These are phyloP conservation scores for Hypoxylon rickii DNA, from an alignment of 495 filamentous ascomycete genomes.

Conservation along the genomic window DNA sequence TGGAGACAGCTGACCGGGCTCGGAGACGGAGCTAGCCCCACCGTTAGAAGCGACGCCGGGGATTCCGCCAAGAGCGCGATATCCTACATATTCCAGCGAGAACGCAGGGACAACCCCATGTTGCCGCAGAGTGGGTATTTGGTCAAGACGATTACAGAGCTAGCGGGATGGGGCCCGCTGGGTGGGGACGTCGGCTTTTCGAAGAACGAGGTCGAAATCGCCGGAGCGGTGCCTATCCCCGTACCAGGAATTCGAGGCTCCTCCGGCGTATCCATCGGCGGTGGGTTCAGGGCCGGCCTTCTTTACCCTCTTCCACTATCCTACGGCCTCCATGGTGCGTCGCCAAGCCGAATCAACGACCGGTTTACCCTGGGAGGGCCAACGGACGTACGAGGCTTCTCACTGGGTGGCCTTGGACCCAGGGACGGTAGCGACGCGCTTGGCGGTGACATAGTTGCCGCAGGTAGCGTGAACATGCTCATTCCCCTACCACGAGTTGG, in stretches of 20 bases:
- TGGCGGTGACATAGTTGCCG: constrained; percentile 89
- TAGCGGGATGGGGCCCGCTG: constrained; percentile 84
- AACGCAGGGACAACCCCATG: constrained; percentile 77
- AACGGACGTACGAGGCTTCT: constrained; percentile 92
- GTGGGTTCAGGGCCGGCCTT: constrained; percentile 58
- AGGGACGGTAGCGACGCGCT: constrained; percentile 82
- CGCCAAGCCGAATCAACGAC: constrained; percentile 83
- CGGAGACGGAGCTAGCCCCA: constrained; percentile 71
- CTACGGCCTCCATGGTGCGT: constrained; percentile 61
- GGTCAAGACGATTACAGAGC: constrained; percentile 72
- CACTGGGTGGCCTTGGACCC: constrained; percentile 83
- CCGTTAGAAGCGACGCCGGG: constrained; percentile 81
- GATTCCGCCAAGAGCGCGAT: constrained; percentile 89
- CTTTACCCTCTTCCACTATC: constrained; percentile 59
- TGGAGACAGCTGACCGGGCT: constrained; percentile 91
- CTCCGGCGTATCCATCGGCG: constrained; percentile 67
- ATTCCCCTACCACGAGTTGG: constrained; percentile 81
- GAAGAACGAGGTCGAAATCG: constrained; percentile 83
- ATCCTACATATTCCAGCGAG: constrained; percentile 77
- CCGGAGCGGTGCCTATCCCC: constrained; percentile 71
- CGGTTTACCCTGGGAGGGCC: constrained; percentile 94
- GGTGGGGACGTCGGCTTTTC: constrained; percentile 88
- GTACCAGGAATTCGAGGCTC: constrained; percentile 67
- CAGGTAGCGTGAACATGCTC: constrained; percentile 80
- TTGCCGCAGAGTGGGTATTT: constrained; percentile 83